Base-by-base conservation (phyloP, 192 early-diverging fungal genomes). In the Backusella australiensis region DNA sequence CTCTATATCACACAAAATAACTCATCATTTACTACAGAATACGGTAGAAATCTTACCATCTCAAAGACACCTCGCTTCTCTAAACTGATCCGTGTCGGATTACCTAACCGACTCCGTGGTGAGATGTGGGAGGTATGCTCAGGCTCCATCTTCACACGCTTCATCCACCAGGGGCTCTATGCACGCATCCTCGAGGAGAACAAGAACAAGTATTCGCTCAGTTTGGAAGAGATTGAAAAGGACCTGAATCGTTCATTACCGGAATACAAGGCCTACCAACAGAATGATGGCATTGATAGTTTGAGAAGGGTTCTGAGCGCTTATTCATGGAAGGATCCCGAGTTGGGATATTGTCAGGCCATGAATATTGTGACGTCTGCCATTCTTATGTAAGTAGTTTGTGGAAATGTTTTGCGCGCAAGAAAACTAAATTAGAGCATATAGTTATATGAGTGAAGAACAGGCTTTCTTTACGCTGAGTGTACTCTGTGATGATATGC, bases 331-430 rank as follows among this genome's bases (percentile, higher is more conserved):
- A 89, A 86, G 56, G 85, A 91, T 68, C 82, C 90, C 2, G 93
- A 95, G 74, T 89, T 97, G 32, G 96, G 96, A 7, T 97, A 97
- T 86, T 97, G 96, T 83, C 96, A 97, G 80, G 95, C 96, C 1
- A 97, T 97, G 96, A 97, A 97, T 81, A 94, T 97, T 84, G 89
- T 97, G 5, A 94, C 93, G 41, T 93, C 91, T 23, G 91, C 94
- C 2, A 82, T 97, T 78, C 85, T 97, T 35, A 92, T 97, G 53
- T 81, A 78, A 75, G 75, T 6, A 14, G 29, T 53, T 4, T 53
- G 9, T 39, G 11, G 38, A 39, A 39, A 29, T 29, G 1, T 29
- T 29, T 29, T 29, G 32, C 32, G 32, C 32, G 32, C 32, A 39
- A 71, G 0, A 39, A 19, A 19, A 7, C 4, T 32, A 32, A 32